A percentile compares a stretch with the other conserved stretches of the same genome.
phyloP scores from a whole-genome alignment of 345 rosid species.

The Tarenaya hassleriana region DNA sequence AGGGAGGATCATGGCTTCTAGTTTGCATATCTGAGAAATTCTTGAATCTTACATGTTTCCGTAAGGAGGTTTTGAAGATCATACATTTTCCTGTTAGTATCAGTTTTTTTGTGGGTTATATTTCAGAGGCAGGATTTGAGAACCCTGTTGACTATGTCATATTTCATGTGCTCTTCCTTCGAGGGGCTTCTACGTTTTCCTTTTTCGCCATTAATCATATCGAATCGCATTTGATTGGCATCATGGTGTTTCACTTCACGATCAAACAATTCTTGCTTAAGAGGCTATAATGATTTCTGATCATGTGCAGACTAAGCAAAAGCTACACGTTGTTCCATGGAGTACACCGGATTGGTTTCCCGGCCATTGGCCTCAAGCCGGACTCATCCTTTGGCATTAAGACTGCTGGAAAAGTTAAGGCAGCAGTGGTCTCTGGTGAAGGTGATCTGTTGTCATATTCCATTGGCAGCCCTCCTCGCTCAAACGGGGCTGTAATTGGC shows the following conservation, averaged over 20 bases:
- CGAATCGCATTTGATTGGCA: neutral
- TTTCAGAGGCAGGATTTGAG: too few species aligned
- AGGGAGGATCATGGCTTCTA: too few species aligned
- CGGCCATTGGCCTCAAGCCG: conserved; percentile 20
- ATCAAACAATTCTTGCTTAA: neutral
- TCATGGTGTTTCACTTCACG: too few species aligned
- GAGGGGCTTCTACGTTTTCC: too few species aligned
- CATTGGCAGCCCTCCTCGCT: conserved; percentile 27
- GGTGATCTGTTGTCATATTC: conserved; percentile 48
- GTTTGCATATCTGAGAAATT: too few species aligned
- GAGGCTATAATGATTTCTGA: conserved; percentile 11
- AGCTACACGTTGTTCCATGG: conserved; percentile 39
- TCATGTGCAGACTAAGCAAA: conserved; percentile 37
- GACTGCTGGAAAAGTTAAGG: conserved; percentile 37
- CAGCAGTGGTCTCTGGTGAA: conserved; percentile 51
- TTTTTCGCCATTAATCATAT: too few species aligned
- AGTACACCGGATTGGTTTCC: conserved; percentile 26
- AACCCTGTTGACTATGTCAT: too few species aligned
- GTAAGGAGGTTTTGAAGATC: too few species aligned
- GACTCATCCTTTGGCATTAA: conserved; percentile 33
- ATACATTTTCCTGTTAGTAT: too few species aligned
- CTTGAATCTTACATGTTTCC: neutral
- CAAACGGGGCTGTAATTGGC: conserved; percentile 23
- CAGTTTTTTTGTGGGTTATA: too few species aligned
- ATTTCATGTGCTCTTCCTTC: too few species aligned